phyloP scores from a whole-genome alignment of 1,284 basidiomycete genomes.

The Flammula alnicola region DNA sequence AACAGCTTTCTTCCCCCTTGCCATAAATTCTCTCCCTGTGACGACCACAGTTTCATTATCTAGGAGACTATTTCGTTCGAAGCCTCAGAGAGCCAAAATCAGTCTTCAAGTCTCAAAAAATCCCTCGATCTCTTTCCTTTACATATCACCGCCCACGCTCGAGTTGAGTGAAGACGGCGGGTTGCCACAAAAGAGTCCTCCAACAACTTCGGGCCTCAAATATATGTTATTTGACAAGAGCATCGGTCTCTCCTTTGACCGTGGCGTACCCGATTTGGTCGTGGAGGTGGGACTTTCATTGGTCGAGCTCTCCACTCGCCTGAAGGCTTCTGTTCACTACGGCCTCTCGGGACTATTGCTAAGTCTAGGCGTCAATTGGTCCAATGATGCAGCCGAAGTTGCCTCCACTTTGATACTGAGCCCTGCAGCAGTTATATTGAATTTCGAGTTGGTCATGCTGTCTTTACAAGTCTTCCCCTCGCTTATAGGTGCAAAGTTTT shows the following conservation, averaged over 20 bases:
- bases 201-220: conserved; percentile 41
- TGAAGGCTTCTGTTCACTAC: conserved; percentile 37
- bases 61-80: conserved; percentile 38
- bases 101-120: conserved; percentile 31
- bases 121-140: conserved; percentile 37
- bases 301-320: conserved; percentile 40
- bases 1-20: conserved; percentile 26
- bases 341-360: conserved; percentile 38
- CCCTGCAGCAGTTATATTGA: conserved; percentile 35
- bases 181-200: conserved; percentile 26
- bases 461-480: conserved; percentile 1
- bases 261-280: conserved; percentile 37
- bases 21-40: conserved; percentile 23
- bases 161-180: conserved; percentile 22
- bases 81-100: conserved; percentile 36
- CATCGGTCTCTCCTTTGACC: conserved; percentile 37
- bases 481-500: conserved; percentile 21
- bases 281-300: conserved; percentile 40
- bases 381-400: conserved; percentile 32
- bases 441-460: conserved; percentile 39
- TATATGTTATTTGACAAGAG: conserved; percentile 34
- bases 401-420: conserved; percentile 35
- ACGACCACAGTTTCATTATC: conserved; percentile 32
- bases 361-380: conserved; percentile 39
- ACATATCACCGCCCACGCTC: conserved; percentile 35